phyloP scores from a whole-genome alignment of 2,329 filamentous ascomycete species.

The Verticillium longisporum region DNA sequence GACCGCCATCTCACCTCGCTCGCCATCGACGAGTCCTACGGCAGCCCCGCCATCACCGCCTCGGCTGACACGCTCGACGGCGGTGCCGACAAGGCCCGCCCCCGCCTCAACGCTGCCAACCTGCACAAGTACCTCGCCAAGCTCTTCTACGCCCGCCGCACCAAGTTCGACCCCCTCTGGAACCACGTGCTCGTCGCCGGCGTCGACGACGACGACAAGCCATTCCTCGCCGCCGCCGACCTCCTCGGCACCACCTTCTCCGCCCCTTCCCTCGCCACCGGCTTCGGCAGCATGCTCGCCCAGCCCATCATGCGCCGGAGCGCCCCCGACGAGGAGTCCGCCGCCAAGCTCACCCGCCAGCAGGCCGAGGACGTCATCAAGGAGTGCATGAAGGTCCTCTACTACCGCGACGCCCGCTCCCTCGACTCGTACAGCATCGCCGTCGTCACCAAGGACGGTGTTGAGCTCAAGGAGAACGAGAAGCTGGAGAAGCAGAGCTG shows the following conservation, averaged over 20 bases:
- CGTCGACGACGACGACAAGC: constrained; percentile 69
- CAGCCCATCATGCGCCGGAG: constrained; percentile 82
- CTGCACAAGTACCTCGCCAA: constrained; percentile 95
- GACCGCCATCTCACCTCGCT: constrained; percentile 85
- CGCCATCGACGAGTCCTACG: constrained; percentile 84
- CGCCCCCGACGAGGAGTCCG: constrained; percentile 77
- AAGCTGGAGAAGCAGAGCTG: constrained; percentile 94
- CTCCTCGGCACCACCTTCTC: constrained; percentile 89
- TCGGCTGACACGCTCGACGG: constrained; percentile 13
- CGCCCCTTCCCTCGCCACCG: constrained; percentile 82
- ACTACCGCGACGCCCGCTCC: constrained; percentile 92
- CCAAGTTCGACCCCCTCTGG: constrained; percentile 96
- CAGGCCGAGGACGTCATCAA: constrained; percentile 73
- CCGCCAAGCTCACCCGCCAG: constrained; percentile 65
- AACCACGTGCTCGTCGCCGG: constrained; percentile 91
- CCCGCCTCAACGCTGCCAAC: constrained; percentile 77
- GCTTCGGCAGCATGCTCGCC: constrained; percentile 87
- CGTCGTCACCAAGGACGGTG: constrained; percentile 80
- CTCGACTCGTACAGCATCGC: constrained; percentile 88
- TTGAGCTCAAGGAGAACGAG: constrained; percentile 77
- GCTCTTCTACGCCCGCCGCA: constrained; percentile 90
- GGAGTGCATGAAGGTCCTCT: constrained; percentile 98
- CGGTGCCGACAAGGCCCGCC: constrained; percentile 15
- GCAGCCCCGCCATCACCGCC: constrained; percentile 32
- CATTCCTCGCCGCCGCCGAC: constrained; percentile 89